phyloP scores from a whole-genome alignment of 2,329 filamentous ascomycete species.

The Colletotrichum neosansevieriae region DNA sequence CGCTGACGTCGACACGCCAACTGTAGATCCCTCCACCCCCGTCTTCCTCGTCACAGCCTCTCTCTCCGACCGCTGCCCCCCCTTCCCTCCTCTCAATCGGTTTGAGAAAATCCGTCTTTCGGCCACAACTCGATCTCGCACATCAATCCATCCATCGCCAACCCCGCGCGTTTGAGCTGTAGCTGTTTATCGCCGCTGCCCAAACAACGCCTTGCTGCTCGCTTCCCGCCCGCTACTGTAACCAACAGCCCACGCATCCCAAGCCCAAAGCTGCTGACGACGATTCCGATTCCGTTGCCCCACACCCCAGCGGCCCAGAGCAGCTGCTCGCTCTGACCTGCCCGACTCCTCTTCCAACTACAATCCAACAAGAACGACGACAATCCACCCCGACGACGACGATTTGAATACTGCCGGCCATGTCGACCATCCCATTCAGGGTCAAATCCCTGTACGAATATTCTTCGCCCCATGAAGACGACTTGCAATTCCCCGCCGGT shows the following conservation, averaged over 20 bases:
- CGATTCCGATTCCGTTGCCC: constrained; percentile 39
- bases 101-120: constrained; percentile 12
- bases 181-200: background rate
- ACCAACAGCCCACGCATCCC: constrained; percentile 29
- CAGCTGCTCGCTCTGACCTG: constrained; percentile 34
- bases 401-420: constrained; percentile 36
- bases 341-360: constrained; percentile 38
- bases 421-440: constrained; percentile 77
- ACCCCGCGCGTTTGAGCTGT: constrained; percentile 12
- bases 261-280: constrained; percentile 41
- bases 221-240: constrained; percentile 22
- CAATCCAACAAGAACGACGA: constrained; percentile 21
- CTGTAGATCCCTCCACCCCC: constrained; percentile 49
- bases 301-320: constrained; percentile 25
- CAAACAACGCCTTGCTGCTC: constrained; percentile 16
- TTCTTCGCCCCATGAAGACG: constrained; percentile 91
- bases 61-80: constrained; percentile 16
- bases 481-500: constrained; percentile 85
- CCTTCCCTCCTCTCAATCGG: constrained; percentile 18
- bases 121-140: constrained; percentile 8
- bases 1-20: constrained; percentile 63
- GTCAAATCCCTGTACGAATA: constrained; percentile 98
- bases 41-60: constrained; percentile 35
- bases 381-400: constrained; percentile 21
- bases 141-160: constrained; percentile 12